Conservation (phyloP, 495 filamentous ascomycete species). For the Aspergillus leporis region DNA sequence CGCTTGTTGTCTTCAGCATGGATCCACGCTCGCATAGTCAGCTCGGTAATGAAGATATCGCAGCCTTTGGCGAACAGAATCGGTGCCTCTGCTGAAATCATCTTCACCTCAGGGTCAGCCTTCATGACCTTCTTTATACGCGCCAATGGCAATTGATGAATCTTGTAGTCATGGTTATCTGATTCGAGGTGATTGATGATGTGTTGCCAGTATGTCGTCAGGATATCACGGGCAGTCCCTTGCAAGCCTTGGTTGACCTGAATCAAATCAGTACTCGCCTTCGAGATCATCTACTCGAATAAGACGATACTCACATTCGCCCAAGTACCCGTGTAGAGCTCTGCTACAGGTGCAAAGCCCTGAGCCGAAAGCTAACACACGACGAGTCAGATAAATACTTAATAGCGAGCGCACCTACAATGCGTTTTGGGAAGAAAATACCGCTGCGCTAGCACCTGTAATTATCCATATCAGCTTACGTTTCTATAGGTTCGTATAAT, state of each 20-base stretch:
- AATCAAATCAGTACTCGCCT: conserved; percentile 17
- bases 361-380: conserved; percentile 62
- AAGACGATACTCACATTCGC: conserved; percentile 69
- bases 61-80: conserved; percentile 98
- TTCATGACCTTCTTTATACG: conserved; percentile 99
- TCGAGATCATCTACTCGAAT: conserved; percentile 3
- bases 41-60: conserved; percentile 98
- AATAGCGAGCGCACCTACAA: not conserved
- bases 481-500: not conserved
- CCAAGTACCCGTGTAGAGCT: conserved; percentile 92
- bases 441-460: conserved; percentile 77
- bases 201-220: conserved; percentile 98
- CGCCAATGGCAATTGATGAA: conserved; percentile 91
- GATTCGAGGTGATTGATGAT: conserved; percentile 91
- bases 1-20: conserved; percentile 99
- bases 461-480: conserved; percentile 13
- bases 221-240: conserved; percentile 91
- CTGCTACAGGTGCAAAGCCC: conserved; percentile 79
- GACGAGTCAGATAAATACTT: conserved; percentile 16
- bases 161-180: conserved; percentile 96
- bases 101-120: conserved; percentile 97
- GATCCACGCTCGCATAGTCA: conserved; percentile 99
- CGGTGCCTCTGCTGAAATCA: conserved; percentile 98
- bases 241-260: conserved; percentile 94
- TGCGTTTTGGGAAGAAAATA: conserved; percentile 44